Conservation (phyloP, 371 early-diverging fungal species). For the Batrachochytrium dendrobatidis region DNA sequence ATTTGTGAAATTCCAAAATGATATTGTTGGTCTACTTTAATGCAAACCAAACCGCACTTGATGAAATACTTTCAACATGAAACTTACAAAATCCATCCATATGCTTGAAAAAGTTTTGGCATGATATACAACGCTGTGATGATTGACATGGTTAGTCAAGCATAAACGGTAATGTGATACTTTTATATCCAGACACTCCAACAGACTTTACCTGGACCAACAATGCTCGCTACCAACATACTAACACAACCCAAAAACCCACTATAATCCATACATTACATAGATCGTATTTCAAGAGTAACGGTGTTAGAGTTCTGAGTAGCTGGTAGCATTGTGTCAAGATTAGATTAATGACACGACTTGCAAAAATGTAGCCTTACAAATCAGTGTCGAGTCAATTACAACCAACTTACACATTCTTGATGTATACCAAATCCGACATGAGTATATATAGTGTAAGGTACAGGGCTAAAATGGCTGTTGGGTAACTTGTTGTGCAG, state of each 20-base stretch:
- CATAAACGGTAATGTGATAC: neutral
- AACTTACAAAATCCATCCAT: neutral
- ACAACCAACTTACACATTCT: conserved; percentile 1
- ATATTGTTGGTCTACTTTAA: conserved; percentile 22
- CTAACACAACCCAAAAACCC: conserved; percentile 33
- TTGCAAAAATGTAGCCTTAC: neutral
- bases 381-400: neutral
- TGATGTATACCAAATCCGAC: neutral
- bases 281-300: neutral
- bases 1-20: too few relatives aligned
- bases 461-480: too few relatives aligned
- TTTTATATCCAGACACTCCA: neutral
- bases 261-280: conserved; percentile 8
- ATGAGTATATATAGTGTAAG: too few relatives aligned
- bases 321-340: neutral
- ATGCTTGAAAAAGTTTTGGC: neutral
- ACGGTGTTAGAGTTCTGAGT: neutral
- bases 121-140: neutral
- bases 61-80: neutral
- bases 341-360: neutral
- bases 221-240: conserved; percentile 30
- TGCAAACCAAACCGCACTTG: neutral
- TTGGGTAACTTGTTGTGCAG: too few relatives aligned
- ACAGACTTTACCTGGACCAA: conserved; percentile 38
- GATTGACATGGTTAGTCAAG: neutral